These are phyloP conservation scores for Penicillium nucicola DNA, from an alignment of 495 filamentous ascomycete genomes.

Conservation along the genomic window DNA sequence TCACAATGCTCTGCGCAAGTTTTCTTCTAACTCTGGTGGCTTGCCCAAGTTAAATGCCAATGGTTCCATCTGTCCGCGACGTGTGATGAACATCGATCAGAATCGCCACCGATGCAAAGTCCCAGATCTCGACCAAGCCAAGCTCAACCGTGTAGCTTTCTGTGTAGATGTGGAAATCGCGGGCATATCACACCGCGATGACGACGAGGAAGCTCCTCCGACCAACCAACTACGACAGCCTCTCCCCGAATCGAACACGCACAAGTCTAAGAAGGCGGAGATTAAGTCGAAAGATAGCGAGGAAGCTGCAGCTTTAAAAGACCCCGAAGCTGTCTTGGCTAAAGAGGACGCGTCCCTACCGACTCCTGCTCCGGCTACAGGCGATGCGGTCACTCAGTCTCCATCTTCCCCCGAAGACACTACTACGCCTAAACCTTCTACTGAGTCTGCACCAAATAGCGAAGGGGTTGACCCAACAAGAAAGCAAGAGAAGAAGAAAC, in stretches of 20 bases:
- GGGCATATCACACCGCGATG: conserved; percentile 49
- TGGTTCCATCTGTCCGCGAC: conserved; percentile 62
- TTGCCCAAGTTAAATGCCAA: conserved; percentile 49
- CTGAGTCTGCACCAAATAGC: conserved; percentile 31
- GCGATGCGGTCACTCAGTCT: conserved; percentile 1
- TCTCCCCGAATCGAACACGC: conserved; percentile 28
- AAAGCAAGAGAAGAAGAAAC: conserved; percentile 90
- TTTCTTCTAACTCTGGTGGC: conserved; percentile 64
- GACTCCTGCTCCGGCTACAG: background rate
- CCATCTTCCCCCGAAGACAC: background rate
- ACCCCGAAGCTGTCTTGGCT: conserved; percentile 51
- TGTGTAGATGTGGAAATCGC: conserved; percentile 98
- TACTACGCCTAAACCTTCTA: background rate
- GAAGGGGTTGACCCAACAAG: conserved; percentile 52
- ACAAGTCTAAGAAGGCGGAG: conserved; percentile 54
- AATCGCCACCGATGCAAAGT: conserved; percentile 76
- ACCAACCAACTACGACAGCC: conserved; percentile 24
- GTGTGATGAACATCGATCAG: conserved; percentile 80
- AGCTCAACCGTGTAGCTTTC: conserved; percentile 84
- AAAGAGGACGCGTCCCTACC: conserved; percentile 49
- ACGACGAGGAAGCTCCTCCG: conserved; percentile 37
- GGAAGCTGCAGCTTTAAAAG: conserved; percentile 66
- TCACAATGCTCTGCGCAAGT: conserved; percentile 72
- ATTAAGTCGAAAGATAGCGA: conserved; percentile 62
- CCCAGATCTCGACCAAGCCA: conserved; percentile 72